A percentile compares a stretch with the other conserved stretches of the same genome.
These are phyloP conservation scores for Vitis hybrid DNA, from an alignment of 177 flowering plant genomes.

Conservation along the genomic window DNA sequence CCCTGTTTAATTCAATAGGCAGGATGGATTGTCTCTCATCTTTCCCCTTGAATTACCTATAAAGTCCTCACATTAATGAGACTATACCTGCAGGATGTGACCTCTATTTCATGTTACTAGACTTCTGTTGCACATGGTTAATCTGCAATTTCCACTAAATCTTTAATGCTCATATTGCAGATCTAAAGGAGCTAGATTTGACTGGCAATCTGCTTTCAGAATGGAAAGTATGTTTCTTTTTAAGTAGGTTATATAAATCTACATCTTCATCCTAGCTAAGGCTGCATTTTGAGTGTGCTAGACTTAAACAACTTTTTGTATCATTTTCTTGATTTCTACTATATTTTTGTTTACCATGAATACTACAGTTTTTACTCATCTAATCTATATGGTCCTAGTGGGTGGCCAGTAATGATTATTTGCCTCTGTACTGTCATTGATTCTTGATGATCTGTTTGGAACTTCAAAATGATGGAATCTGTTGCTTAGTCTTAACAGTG, in stretches of 20 bases:
- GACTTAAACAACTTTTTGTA: background rate
- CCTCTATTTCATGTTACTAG: background rate
- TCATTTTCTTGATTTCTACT: background rate
- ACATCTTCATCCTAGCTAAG: background rate
- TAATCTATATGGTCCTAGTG: background rate
- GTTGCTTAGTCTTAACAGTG: too few relatives aligned
- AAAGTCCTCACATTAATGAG: background rate
- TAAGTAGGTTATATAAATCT: background rate
- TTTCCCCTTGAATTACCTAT: too few relatives aligned
- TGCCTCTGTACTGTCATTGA: too few relatives aligned
- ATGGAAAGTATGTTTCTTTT: conserved; percentile 64
- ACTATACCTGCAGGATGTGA: background rate
- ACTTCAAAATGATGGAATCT: too few relatives aligned
- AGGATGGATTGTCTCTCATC: too few relatives aligned
- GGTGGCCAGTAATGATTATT: too few relatives aligned
- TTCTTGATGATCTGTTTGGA: too few relatives aligned
- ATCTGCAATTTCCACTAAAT: conserved; percentile 4
- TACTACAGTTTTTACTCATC: background rate
- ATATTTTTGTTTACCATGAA: background rate
- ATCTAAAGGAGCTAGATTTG: conserved; percentile 85
- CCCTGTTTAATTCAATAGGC: too few relatives aligned
- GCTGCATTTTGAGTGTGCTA: background rate
- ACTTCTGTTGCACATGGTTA: background rate
- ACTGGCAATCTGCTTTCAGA: conserved; percentile 85
- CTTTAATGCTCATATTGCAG: conserved; percentile 41